Evolutionary conservation across 352 stramenopile species (phyloP), one percentile per base, ranked within the genome.

Genomic region (Phytophthora megakarya): DNA sequence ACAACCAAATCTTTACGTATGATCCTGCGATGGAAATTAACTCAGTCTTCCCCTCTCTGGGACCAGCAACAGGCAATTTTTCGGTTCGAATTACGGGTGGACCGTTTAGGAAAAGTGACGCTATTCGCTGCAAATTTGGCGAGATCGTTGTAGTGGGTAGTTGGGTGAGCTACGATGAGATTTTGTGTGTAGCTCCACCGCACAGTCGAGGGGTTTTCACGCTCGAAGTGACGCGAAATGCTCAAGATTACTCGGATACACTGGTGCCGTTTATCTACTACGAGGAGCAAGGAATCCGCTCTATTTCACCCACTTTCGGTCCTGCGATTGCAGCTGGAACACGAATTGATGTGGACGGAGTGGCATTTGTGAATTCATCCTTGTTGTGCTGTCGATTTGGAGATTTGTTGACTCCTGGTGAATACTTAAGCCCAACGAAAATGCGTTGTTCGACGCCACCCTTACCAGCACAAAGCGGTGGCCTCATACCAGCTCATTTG

Each of bases 171-270:
- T 78, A 73, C 38, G 83, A 86, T 33, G 75, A 89, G 68, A 77
- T 98, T 13, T 53, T 72, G 30, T 98, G 70, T 40, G 80, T 74
- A 21, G 86, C 91, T n/a, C 91, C 89, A 21, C 73, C 80, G 0
- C 79, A 96, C 33, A 32, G 52, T 3, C 48, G 79, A 0, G 93
- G 93, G 0, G 61, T 89, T 0, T 92, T 97, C 42, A 69, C 78
- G 2, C 70, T 98, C 0, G 70, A 96, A 58, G 79, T 99, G 25
- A 91, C 90, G 19, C 65, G 88, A 39, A 98, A 99, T 66, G 89
- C 84, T 26, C 93, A 98, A 68, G 92, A 99, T 63, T 98, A 96
- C 62, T 87, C 81, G 0, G 61, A 86, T 39, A 80, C 70, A 1
- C 60, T 63, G 0, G 42, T 86, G 3, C 66, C 80, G 3, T 98